phyloP scores from a whole-genome alignment of 331 rosid species.

The Pyracantha coccinea region DNA sequence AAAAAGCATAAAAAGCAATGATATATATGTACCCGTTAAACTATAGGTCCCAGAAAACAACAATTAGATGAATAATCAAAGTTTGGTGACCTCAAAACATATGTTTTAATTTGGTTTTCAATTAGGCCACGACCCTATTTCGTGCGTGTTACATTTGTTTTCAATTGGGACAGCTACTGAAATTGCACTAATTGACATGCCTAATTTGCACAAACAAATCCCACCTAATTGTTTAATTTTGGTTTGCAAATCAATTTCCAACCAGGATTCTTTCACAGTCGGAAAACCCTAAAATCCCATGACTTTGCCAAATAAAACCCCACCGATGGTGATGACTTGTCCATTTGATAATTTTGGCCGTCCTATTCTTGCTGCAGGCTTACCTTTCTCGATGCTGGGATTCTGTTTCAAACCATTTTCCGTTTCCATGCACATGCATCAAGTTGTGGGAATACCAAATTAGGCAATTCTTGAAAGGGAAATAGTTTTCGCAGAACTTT shows the following conservation, averaged over 20 bases:
- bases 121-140: neutral
- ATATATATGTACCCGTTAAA: neutral
- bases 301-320: neutral
- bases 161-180: neutral
- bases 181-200: constrained; percentile 14
- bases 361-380: neutral
- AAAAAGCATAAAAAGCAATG: no score
- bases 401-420: constrained; percentile 9
- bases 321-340: neutral
- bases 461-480: neutral
- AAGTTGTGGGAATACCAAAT: neutral
- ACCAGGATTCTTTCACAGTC: neutral
- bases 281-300: neutral
- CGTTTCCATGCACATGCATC: neutral
- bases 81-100: neutral
- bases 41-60: neutral
- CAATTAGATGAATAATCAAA: neutral
- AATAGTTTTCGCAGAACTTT: no score
- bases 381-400: neutral
- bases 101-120: neutral
- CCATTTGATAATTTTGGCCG: neutral
- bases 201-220: neutral
- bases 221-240: constrained; percentile 1
- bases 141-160: neutral
- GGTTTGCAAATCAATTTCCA: neutral